Percentiles rank a stretch among this genome's conserved stretches.
Conservation (phyloP, 768 basidiomycete species). For the Xerocomellus amylosporus region DNA sequence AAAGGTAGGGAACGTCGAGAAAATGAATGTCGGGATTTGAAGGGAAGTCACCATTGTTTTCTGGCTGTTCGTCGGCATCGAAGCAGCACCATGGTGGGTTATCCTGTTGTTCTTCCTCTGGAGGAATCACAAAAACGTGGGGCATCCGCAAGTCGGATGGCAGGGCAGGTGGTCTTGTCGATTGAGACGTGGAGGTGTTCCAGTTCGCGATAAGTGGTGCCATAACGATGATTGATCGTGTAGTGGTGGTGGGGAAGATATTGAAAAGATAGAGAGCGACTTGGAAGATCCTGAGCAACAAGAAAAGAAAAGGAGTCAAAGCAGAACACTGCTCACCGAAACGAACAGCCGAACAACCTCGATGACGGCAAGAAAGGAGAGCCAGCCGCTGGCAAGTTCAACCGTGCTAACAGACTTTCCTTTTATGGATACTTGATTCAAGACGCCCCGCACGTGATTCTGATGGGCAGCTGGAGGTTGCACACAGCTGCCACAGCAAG, state of each 20-base stretch:
- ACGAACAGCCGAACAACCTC: conserved; percentile 3
- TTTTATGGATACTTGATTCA: conserved; percentile 15
- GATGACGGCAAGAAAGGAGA: not conserved
- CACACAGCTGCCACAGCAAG: not conserved
- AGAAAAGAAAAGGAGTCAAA: not conserved
- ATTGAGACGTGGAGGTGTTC: conserved; percentile 15
- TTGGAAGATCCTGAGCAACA: conserved; percentile 3
- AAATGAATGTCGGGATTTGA: conserved; percentile 32
- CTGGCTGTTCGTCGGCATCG: conserved; percentile 41
- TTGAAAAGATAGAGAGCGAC: conserved; percentile 16
- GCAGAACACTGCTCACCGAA: conserved; percentile 12
- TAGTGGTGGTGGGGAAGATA: not conserved
- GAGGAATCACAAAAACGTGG: conserved; percentile 54
- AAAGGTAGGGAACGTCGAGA: conserved; percentile 32
- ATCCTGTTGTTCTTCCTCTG: conserved; percentile 51
- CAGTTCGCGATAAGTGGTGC: conserved; percentile 9
- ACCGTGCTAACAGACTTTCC: conserved; percentile 18
- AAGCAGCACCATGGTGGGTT: conserved; percentile 57
- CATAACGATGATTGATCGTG: conserved; percentile 10
- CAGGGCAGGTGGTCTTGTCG: conserved; percentile 3
- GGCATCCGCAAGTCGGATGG: conserved; percentile 34
- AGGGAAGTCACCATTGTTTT: conserved; percentile 13
- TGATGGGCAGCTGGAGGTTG: too few relatives aligned
- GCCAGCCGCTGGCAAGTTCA: conserved; percentile 20
- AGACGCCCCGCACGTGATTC: conserved; percentile 14